Evolutionary conservation across 768 basidiomycete species (phyloP), one percentile per base, ranked within the genome.

Genomic region (Rhizopogon vesiculosus): DNA sequence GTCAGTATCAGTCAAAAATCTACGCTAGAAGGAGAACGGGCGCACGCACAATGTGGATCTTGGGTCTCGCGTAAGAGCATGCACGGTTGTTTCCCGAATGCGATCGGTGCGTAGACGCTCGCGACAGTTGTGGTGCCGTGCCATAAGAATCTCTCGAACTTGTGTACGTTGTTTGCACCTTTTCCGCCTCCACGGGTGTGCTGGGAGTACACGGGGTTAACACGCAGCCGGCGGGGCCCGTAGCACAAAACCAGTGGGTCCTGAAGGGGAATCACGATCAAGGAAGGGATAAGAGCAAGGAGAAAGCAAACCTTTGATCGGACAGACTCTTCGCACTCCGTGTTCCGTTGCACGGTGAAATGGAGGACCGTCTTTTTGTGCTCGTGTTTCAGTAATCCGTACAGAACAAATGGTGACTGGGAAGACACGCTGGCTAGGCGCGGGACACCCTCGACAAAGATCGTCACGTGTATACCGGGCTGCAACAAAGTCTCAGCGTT

Each of bases 131-230:
- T 89, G 33, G 77, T 74, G 5, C 94, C 91, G 63, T 91, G 92
- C 42, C 89, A 83, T 29, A 98, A 77, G 72, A 85, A 99, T 33
- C 91, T 84, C 72, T 97, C 93, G 53, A 89, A 95, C 66, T 98
- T 99, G 78, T 98, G 95, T 2, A 97, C 93, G 63, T 98, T 98
- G 77, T 99, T 99, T 42, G 85, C 78, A 10, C 94, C 93, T 68
- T 87, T 91, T 15, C 90, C 91, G 16, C 93, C 93, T 12, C 93
- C 94, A 7, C 86, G 82, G 3, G 89, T 86, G 62, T 95, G 93
- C 64, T 97, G 93, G 61, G 93, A 95, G 74, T 90, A 99, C 33
- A 95, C 72, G 0, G 97, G 97, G 60, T 87, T 91, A 42, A 94
- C 85, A 18, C 77, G 78, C 61, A 97, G 77, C 42, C 94, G 83